Evolutionary conservation across 306 rosid species (phyloP), one percentile per base, ranked within the genome.

Genomic region (Glycine latifolia): DNA sequence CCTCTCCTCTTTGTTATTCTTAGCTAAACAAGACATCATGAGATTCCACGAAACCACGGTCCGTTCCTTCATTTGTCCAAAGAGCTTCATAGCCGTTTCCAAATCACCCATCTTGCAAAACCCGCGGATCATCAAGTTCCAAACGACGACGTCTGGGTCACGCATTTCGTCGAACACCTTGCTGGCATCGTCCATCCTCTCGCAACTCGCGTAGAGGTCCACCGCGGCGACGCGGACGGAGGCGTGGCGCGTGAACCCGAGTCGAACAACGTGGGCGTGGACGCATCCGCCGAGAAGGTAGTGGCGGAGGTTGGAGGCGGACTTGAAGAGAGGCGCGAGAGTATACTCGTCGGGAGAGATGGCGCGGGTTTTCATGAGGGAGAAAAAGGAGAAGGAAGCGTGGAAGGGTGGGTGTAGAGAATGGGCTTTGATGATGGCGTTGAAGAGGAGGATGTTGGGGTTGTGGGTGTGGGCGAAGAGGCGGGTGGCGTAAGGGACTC

Each of bases 61-160:
- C 50, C 90, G 84, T 67, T 87, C 93, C 66, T 49, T 80, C 97
- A 91, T 93, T 80, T 85, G 63, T 17, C 84, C 73, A 53, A 95
- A 95, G 16, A 95, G 82, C 73, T 26, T 12, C 49, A 93, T 8
- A 7, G 97, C 97, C 5, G 0, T 47, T 15, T 84, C 86, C 52
- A 91, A 87, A 47, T 87, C 14, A 50, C 95, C 94, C 54, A 13
- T 11, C 75, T 86, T 86, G 33, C 97, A 91, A 86, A 90, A 88
- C 60, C 97, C 99, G 7, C 80, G 89, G 83, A 91, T 81, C 91
- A 91, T 87, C 89, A 95, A 26, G 76, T 95, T 90, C 94, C 97
- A 95, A 85, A 88, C 85, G 59, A 93, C 79, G 4, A 86, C 82
- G 16, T 91, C 90, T 58, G 85, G 81, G 2, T 87, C 50, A 78